A percentile compares a stretch with the other conserved stretches of the same genome.
phyloP scores from a whole-genome alignment of 2,329 filamentous ascomycete species.

The Pyrenophora seminiperda region DNA sequence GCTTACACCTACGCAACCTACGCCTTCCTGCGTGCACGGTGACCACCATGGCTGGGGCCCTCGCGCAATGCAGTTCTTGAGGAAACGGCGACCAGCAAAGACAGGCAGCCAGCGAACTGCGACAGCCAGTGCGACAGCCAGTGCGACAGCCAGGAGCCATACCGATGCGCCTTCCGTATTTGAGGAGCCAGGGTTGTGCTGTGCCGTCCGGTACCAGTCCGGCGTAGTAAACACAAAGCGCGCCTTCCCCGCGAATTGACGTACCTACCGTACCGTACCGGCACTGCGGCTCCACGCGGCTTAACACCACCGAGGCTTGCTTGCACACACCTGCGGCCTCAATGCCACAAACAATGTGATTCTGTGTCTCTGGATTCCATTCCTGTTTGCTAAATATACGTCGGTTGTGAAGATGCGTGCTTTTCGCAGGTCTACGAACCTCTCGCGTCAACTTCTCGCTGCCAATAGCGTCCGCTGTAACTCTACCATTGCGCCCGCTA shows the following conservation, averaged over 20 bases:
- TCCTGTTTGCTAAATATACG: slow-evolving; percentile 14
- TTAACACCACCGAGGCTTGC: slow-evolving; percentile 35
- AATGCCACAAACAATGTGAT: slow-evolving; percentile 22
- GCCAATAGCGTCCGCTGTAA: slow-evolving; percentile 38
- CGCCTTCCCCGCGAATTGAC: slow-evolving; percentile 27
- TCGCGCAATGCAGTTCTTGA: slow-evolving; percentile 3
- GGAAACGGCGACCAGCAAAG: background rate
- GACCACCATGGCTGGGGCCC: slow-evolving; percentile 13
- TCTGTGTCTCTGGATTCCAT: slow-evolving; percentile 23
- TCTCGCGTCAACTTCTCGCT: slow-evolving; percentile 44
- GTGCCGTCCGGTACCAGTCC: slow-evolving; percentile 3
- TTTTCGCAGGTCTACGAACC: slow-evolving; percentile 38
- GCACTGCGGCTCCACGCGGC: slow-evolving; percentile 34
- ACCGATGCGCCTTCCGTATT: slow-evolving; percentile 10
- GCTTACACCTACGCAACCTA: too few relatives aligned
- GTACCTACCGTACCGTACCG: too few relatives aligned
- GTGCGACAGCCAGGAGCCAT: background rate
- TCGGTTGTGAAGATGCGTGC: slow-evolving; percentile 42
- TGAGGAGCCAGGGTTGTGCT: background rate
- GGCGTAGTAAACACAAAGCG: slow-evolving; percentile 24
- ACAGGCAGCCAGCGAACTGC: background rate
- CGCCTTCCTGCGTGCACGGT: slow-evolving; percentile 10
- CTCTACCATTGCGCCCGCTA: slow-evolving; percentile 35
- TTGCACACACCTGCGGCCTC: slow-evolving; percentile 15
- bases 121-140: background rate